Conservation (phyloP, 2,329 filamentous ascomycete genomes). For the Fusarium sp. region DNA sequence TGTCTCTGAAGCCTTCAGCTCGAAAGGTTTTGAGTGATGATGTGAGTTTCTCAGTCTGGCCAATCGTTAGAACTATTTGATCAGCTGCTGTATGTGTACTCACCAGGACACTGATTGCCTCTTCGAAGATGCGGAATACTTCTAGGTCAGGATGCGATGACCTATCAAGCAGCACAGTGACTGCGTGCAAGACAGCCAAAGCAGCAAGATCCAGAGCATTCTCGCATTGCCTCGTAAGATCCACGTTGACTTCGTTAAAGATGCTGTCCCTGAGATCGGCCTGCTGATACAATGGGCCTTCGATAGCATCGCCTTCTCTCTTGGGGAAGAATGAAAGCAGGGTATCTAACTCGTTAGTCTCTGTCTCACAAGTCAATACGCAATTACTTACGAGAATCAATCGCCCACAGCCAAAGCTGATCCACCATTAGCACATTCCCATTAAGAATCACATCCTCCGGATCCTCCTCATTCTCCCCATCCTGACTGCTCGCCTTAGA, state of each 20-base stretch:
- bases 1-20: slow-evolving; percentile 65
- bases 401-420: slow-evolving; percentile 72
- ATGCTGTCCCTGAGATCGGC: slow-evolving; percentile 73
- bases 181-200: slow-evolving; percentile 70
- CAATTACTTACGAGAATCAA: slow-evolving; percentile 61
- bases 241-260: slow-evolving; percentile 75
- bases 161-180: slow-evolving; percentile 71
- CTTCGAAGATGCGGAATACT: slow-evolving; percentile 74
- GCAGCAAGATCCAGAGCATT: slow-evolving; percentile 73
- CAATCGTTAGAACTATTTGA: no score
- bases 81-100: slow-evolving; percentile 6
- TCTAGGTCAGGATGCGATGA: slow-evolving; percentile 72
- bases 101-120: slow-evolving; percentile 73
- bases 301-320: slow-evolving; percentile 65
- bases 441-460: slow-evolving; percentile 57
- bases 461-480: slow-evolving; percentile 48
- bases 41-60: slow-evolving; percentile 71
- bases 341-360: slow-evolving; percentile 54
- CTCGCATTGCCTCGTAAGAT: slow-evolving; percentile 71
- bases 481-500: slow-evolving; percentile 47
- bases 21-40: slow-evolving; percentile 72
- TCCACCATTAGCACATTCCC: slow-evolving; percentile 76
- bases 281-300: slow-evolving; percentile 68
- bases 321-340: slow-evolving; percentile 67
- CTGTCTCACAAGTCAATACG: rapidly evolving